Evolutionary conservation across 345 rosid genomes (phyloP), one percentile per base, ranked within the genome.

Genomic region (Euphorbia peplus): DNA sequence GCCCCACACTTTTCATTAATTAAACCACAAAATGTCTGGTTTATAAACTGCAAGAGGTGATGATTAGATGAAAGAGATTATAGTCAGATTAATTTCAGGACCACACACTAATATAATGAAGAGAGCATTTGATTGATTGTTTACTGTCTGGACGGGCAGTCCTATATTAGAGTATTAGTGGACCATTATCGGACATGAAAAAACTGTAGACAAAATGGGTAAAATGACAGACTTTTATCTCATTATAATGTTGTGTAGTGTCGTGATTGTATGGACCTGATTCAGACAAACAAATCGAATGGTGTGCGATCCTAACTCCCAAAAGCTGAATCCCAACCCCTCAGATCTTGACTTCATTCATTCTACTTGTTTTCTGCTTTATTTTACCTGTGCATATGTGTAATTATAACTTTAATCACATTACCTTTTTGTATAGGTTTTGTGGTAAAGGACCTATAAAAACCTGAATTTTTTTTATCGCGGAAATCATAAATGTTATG

Each of bases 231-330:
- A 6, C 37, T 32, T 32, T 32, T 32, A 6, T 32, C 4, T 32
- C 3, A 32, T 32, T 32, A 32, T 32, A 32, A n/a, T 21, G 42
- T 13, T 21, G 42, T 13, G 29, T 41, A 9, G 50, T 30, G 51
- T 56, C 25, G 28, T 24, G 1, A 4, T 21, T 52, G 56, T 24
- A 22, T 26, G 37, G 55, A 63, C 67, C 54, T 25, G 37, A 46
- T 21, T 37, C 66, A 44, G 24, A 26, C 8, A 63, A 2, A 4
- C 59, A 10, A 16, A 54, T 3, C 19, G 15, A 14, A 14, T 37
- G 16, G 8, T 15, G 37, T 29, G 68, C 37, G 51, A 48, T 67
- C 70, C 61, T 53, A 67, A 14, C 6, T 52, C 37, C 37, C 14
- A 25, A 26, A 26, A 22, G 48, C 50, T 24, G 4, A 52, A 18